These are phyloP conservation scores for Cladosporium austrohemisphaericum DNA, from an alignment of 2,329 filamentous ascomycete genomes.

Conservation along the genomic window DNA sequence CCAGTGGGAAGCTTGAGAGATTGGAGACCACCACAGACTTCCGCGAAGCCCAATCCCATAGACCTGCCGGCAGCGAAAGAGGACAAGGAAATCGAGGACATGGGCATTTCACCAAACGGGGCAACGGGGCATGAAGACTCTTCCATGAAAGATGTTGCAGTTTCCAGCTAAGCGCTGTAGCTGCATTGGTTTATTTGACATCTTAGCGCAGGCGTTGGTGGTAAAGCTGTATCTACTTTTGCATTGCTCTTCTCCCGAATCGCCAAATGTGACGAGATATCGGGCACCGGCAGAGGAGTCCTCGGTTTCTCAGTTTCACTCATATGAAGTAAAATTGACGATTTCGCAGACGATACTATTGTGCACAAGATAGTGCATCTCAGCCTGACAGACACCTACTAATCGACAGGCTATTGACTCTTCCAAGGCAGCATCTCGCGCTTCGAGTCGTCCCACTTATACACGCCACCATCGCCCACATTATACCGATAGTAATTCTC, in stretches of 20 bases:
- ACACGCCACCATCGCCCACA: constrained; percentile 66
- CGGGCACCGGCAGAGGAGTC: too few relatives aligned
- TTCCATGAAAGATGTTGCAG: constrained; percentile 8
- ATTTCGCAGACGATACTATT: too few relatives aligned
- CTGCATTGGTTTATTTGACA: constrained; percentile 8
- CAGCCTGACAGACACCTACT: too few relatives aligned
- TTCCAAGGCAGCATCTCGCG: constrained; percentile 47
- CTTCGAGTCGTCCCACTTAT: constrained; percentile 59
- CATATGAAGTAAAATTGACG: too few relatives aligned
- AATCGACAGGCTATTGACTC: neutral
- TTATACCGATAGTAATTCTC: constrained; percentile 86
- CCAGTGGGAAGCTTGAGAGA: constrained; percentile 62
- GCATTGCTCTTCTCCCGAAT: too few relatives aligned
- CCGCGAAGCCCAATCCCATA: constrained; percentile 1
- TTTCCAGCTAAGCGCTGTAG: neutral
- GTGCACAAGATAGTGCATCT: too few relatives aligned
- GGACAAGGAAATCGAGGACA: neutral
- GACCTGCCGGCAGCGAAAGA: constrained; percentile 7
- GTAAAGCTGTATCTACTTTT: constrained; percentile 7
- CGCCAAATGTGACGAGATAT: too few relatives aligned
- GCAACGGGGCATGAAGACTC: constrained; percentile 12
- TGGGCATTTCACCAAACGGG: constrained; percentile 7
- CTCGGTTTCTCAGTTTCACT: too few relatives aligned
- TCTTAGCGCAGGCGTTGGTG: constrained; percentile 19
- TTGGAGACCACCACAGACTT: constrained; percentile 48